Base-by-base conservation (phyloP, 1,139 yeast species). In the Sporopachydermia cereana region DNA sequence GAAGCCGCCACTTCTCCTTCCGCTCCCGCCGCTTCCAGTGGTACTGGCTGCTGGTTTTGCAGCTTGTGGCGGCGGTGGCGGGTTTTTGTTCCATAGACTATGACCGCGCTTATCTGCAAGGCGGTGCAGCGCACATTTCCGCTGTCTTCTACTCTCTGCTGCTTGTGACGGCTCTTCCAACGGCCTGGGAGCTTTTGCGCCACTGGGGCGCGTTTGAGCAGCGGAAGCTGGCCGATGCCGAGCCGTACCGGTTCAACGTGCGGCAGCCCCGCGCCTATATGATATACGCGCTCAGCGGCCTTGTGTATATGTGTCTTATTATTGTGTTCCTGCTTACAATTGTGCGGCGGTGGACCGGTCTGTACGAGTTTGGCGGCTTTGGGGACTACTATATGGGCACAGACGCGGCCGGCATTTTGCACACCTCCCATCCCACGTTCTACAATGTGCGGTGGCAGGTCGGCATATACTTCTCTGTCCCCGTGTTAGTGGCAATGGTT, bases 181-280 rank as follows among this genome's bases (percentile, higher is more conserved):
- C 49, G 3, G 47, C 41, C 17, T 57, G 60, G 60, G 60, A 57
- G 44, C 48, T 53, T 44, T 52, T 54, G 3, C 47, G 60, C 17
- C 54, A 54, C 39, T 57, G 60, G 59, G 53, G 58, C n/a, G 49
- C 57, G 3, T 57, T 57, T 41, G 58, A 57, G 43, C 58, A 56
- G 34, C 48, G 59, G 4, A 53, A 53, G 34, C 36, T 47, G 24
- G 46, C 43, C 29, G 58, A 55, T 36, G 56, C 45, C 16, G 58
- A 55, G 41, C 57, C 57, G 16, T 55, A 53, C 44, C 31, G 47
- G 22, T 55, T 49, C 45, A 47, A 47, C 24, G 41, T 43, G 30
- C 44, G 45, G 24, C 56, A 55, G 36, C 39, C 43, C n/a, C 42
- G 57, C 16, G 43, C 54, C 21, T 41, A 43, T 24, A 51, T 52